Evolutionary conservation across 75 land plant genomes (phyloP), one percentile per base, ranked within the genome.

Genomic region (Pinus taeda): DNA sequence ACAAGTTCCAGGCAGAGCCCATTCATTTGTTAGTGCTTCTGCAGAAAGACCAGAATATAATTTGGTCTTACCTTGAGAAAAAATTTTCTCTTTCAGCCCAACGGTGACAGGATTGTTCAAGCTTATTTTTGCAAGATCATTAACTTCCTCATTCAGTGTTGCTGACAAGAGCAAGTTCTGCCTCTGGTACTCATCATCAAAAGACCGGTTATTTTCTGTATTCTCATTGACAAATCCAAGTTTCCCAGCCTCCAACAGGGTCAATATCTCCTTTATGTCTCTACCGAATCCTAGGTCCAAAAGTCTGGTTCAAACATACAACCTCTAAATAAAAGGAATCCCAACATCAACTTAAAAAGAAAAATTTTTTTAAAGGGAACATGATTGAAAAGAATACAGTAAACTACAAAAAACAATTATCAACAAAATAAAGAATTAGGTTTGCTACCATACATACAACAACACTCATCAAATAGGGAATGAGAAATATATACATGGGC

Each of bases 121-220:
- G 79, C 99, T 96, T 21, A 96, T 84, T 72, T 88, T 85, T 57
- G 97, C 99, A 69, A 96, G 90, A 42, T 88, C 80, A 57, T 90
- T 90, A 45, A 96, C 99, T 77, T 93, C 84, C 66, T 96, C 98
- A 90, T 92, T 93, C 77, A 96, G 81, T 22, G 99, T 96, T 58
- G 99, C 99, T 56, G 99, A 96, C 56, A 96, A 84, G 3, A 96
- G 87, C 62, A 96, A 59, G 79, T 92, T 96, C 76, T 96, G 99
- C 74, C 90, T 81, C 59, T 77, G 60, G 60, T 57, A 66, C 57
- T 77, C 74, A 2, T 77, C 37, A 2, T 76, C 78, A n/a, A 21
- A 61, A 77, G 59, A 20, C 12, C 21, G 75, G 55, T 77, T 13
- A 33, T n/a, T 70, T 60, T 29, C 30, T 59, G 49, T 84, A 58